Evolutionary conservation across 2,329 filamentous ascomycete genomes (phyloP), one percentile per base, ranked within the genome.

Genomic region (Alternaria brassicae): DNA sequence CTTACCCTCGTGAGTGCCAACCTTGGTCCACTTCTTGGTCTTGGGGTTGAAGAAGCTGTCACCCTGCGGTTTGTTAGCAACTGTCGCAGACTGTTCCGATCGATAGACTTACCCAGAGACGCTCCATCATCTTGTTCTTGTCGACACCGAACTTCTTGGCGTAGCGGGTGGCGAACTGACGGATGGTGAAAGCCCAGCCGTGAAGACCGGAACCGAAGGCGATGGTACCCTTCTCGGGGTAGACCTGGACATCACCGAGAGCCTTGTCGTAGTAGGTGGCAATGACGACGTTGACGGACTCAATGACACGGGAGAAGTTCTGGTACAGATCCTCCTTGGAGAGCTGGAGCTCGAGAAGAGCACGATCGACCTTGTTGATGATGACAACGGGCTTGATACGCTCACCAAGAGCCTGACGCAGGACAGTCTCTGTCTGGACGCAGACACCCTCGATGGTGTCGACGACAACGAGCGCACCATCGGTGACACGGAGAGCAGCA

Each of bases 331-430:
- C 95, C 86, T 99, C 95, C 90, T 98, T 97, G 84, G 88, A 90
- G 79, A 97, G 90, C 87, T 99, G 95, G 69, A 99, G 89, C 86
- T 99, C 95, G 81, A 99, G 93, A 80, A 99, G 92, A 84, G 95
- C 93, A 85, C 95, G 94, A 81, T 99, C 95, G 83, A 99, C 95
- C 91, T 99, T 99, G 93, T 99, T 99, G 89, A 99, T 97, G 84
- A 97, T 91, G 81, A 97, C 89, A 79, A 99, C 94, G 78, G 95
- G 95, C 91, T 98, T 98, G 85, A 99, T 99, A 86, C 95, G 94
- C 90, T 99, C 95, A 89, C 92, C 91, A 76, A 99, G 92, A 82
- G 95, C 94, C 87, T 99, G 95, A 81, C 95, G 93, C 73, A 99
- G 89, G 78, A 99, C 95, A 79, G 95, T 99, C 91, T 99, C 95